Conservation (phyloP, 805 yeast genomes). For the Yarrowia sp. region DNA sequence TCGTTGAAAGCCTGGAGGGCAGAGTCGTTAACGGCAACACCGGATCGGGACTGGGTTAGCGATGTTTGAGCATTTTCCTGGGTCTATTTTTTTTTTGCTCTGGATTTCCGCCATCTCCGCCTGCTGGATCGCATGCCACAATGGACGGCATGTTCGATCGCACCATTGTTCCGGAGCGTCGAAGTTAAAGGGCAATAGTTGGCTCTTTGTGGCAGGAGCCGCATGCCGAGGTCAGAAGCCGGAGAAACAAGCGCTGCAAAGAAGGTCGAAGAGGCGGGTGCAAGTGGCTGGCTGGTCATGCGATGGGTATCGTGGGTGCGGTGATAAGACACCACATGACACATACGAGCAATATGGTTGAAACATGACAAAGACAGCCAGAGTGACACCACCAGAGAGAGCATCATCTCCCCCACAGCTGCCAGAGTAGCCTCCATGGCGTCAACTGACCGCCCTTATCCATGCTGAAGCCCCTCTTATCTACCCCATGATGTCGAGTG, state of each 20-base stretch:
- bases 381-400: background rate
- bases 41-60: conserved; percentile 34
- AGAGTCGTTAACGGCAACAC: conserved; percentile 86
- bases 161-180: background rate
- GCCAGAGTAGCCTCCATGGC: background rate
- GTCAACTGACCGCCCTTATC: background rate
- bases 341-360: background rate
- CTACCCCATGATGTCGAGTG: background rate
- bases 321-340: background rate
- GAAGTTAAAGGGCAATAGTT: background rate
- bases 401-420: background rate
- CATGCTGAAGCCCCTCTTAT: background rate
- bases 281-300: background rate
- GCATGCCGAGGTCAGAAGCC: conserved; percentile 8
- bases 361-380: background rate
- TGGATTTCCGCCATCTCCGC: background rate
- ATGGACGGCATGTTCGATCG: background rate
- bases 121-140: background rate
- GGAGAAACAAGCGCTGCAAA: background rate
- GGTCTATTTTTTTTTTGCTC: background rate
- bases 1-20: conserved; percentile 93
- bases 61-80: too few species aligned
- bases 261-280: background rate
- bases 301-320: background rate
- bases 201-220: conserved; percentile 1